phyloP scores from a whole-genome alignment of 306 rosid genomes.

The Albizia julibrissin region DNA sequence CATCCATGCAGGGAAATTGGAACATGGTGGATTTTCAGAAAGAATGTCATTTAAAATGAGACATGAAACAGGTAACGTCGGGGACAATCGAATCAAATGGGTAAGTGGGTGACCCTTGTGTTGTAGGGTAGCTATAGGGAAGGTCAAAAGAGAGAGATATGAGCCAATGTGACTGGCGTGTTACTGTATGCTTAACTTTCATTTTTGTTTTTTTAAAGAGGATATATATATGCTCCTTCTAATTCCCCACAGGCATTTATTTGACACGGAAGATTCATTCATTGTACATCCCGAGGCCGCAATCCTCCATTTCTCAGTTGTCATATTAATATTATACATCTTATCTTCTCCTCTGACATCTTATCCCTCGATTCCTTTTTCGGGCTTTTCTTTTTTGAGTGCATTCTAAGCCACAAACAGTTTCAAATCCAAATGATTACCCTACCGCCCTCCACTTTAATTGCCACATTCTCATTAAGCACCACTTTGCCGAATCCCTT shows the following conservation, averaged over 20 bases:
- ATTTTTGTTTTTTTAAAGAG: background rate
- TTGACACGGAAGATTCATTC: conserved; percentile 3
- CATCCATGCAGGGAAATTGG: background rate
- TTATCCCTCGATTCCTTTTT: background rate
- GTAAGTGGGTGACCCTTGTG: conserved; percentile 7
- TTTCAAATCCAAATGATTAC: conserved; percentile 28
- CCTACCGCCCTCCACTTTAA: conserved; percentile 15
- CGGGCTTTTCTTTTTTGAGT: conserved; percentile 18
- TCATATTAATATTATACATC: background rate
- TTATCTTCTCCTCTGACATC: conserved; percentile 16
- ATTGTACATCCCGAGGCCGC: background rate
- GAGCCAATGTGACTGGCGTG: background rate
- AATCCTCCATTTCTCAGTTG: background rate
- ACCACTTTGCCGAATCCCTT: background rate
- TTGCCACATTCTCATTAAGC: background rate
- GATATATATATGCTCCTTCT: background rate
- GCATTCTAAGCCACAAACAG: conserved; percentile 33
- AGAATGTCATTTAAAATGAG: conserved; percentile 6
- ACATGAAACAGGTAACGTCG: conserved; percentile 11
- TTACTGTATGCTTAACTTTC: background rate
- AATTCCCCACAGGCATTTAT: background rate
- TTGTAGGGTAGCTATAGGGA: conserved; percentile 1
- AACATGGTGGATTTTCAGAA: background rate
- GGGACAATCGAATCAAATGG: background rate
- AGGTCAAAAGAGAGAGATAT: conserved; percentile 5